Evolutionary conservation across 306 rosid genomes (phyloP).

Genomic region (Vigna unguiculata): DNA sequence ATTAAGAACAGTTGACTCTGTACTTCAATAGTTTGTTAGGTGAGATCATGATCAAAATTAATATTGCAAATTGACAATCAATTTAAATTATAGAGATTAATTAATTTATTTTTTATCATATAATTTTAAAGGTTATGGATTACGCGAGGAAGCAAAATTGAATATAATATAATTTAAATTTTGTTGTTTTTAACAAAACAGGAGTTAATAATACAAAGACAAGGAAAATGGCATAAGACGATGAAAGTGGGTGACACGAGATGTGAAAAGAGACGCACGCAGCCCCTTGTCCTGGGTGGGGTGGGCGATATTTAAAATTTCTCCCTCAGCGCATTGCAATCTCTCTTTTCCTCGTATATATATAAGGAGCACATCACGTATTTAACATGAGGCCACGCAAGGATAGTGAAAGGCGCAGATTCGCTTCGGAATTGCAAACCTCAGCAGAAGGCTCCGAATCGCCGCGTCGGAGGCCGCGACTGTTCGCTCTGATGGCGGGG

Average conservation of each 20-base stretch:
- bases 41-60: too few species aligned
- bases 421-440: background rate
- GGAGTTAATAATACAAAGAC: too few species aligned
- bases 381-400: constrained; percentile 36
- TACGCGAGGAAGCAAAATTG: too few species aligned
- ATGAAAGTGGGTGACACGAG: background rate
- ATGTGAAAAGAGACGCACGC: background rate
- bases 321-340: background rate
- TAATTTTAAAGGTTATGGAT: too few species aligned
- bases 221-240: too few species aligned
- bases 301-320: background rate
- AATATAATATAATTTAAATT: too few species aligned
- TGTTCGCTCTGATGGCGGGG: constrained; percentile 57
- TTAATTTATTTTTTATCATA: too few species aligned
- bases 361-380: background rate
- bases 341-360: background rate
- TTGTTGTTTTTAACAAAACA: too few species aligned
- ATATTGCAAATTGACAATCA: too few species aligned
- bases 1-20: background rate
- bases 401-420: constrained; percentile 21
- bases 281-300: background rate
- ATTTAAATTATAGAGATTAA: too few species aligned
- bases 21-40: too few species aligned
- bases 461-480: constrained; percentile 15
- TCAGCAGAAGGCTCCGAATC: background rate